Base-by-base conservation (phyloP, 257 asterid genomes). In the Rhazya stricta region DNA sequence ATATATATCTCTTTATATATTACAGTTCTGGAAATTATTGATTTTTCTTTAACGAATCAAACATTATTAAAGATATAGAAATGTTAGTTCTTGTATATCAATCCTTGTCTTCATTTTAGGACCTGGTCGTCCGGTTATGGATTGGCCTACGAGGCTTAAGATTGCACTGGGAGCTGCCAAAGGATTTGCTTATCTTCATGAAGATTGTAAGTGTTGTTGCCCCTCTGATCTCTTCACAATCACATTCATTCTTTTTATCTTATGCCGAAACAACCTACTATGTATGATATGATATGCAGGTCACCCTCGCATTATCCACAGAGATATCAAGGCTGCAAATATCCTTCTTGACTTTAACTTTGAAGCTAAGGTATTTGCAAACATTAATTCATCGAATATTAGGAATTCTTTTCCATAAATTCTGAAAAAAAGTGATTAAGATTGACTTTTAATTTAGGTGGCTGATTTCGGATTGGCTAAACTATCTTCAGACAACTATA, bases 401-500 rank as follows among this genome's bases (percentile, higher is more conserved):
- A 25, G 13, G 27, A 58, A 4, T 43, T 25, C 27, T 36, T 4
- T 30, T 10, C 5, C 0, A 63, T 9, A 36, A 10, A 42, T 43
- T 8, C 15, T 13, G 15, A 48, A 68, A 39, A 48, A 13, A 9
- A 16, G 25, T 45, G 46, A 43, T 37, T 9, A 37, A 58, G 66
- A 37, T 23, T 23, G 3, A 16, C 8, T 29, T 43, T 32, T 11
- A 73, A 30, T 13, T 65, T 36, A 94, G 98, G 98, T 94, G 65
- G 96, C 98, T 74, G 98, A 94, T 80, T 94, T 94, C 77, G 98
- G 98, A 36, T 71, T 94, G 84, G 98, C 98, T 76, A 91, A 94
- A 82, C 96, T 94, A 57, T 90, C 96, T 30, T 67, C 78, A 1
- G 98, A 91, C 76, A 91, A 81, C 79, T 25, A 84, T 74, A 90